phyloP scores from a whole-genome alignment of 129 eudicot genomes.

The carrot (Daucus carota) region DH1_v3.0 NC_030387.2:37170501-37171000 shows the following conservation, averaged over 20 bases:
- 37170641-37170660: conserved; percentile 80
- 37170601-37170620: background rate
- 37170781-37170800: conserved; percentile 3
- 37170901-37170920: background rate
- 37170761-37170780: conserved; percentile 53
- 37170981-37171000: conserved; percentile 8
- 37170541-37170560: background rate
- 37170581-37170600: background rate
- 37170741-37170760: conserved; percentile 45
- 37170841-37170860: conserved; percentile 8
- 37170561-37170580: background rate
- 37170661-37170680: conserved; percentile 99
- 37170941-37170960: background rate
- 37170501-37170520: background rate
- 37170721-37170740: conserved; percentile 25
- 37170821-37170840: background rate
- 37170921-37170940: background rate
- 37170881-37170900: background rate
- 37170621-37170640: conserved; percentile 2
- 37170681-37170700: conserved; percentile 92
- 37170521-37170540: background rate
- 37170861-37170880: background rate
- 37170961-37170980: conserved; percentile 12
- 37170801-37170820: conserved; percentile 1
- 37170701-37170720: conserved; percentile 72